Base-by-base conservation (phyloP, 306 rosid genomes). In the Parietaria judaica region DNA sequence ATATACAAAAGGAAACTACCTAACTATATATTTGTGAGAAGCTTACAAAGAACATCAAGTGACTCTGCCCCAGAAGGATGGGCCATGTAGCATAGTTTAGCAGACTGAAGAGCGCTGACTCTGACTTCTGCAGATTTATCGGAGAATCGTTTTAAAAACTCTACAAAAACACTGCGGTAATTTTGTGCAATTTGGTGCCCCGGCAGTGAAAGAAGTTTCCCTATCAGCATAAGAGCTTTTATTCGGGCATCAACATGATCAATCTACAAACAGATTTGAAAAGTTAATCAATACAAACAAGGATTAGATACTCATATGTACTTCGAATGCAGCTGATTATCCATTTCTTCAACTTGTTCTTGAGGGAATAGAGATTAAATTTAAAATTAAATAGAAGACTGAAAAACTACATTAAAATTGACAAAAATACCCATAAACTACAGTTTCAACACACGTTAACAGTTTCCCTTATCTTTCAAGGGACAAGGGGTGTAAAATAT, bases 221-320 rank as follows among this genome's bases (percentile, higher is more conserved):
- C 99, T 17, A 86, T 74, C 73, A 92, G 82, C 69, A 74, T 82
- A 65, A 92, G 96, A 70, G 99, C 94, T 84, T 92, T 86, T 58
- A 92, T 86, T 68, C 96, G 82, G 63, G 81, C 81, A 74, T 92
- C 99, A 51, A 92, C 96, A 71, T 92, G 96, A 69, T 88, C 99
- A 64, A 95, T 89, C 99, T 92, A 61, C 68, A 52, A 57, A 74
- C 17, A 48, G 36, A 49, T 70, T 54, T 54, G 63, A 41, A 74
- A 49, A 71, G 64, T 64, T 60, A 67, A 66, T 39, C 15, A 68
- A 53, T 44, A 43, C 37, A 13, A 16, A 23, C 31, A 23, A 23
- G 31, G 31, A 23, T 23, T 23, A 23, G 31, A 0, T 23, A 23
- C 31, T 23, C 31, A 23, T 23, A 2, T 23, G 31, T 23, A 23